These are phyloP conservation scores for Elongisporangium prolatum DNA, from an alignment of 352 stramenopile genomes.

Conservation along the genomic window DNA sequence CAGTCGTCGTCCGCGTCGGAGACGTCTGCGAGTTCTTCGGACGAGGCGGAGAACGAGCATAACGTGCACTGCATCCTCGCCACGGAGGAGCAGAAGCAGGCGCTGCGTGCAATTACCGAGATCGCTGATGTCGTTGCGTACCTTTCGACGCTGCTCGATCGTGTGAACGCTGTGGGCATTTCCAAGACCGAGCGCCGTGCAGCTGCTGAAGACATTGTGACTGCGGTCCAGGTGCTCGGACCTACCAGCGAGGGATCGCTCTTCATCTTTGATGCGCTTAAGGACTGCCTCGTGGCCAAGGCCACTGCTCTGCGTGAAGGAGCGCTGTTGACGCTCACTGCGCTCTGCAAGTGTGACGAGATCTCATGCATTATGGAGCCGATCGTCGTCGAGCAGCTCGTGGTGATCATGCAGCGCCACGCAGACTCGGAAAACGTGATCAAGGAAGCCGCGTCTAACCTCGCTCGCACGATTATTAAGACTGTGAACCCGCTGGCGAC, in stretches of 20 bases:
- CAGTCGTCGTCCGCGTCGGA: conserved; percentile 21
- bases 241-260: conserved; percentile 25
- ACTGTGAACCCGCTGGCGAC: conserved; percentile 57
- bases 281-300: conserved; percentile 38
- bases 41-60: conserved; percentile 26
- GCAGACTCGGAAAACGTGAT: conserved; percentile 58
- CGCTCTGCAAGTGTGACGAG: conserved; percentile 35
- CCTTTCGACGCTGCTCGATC: conserved; percentile 34
- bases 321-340: conserved; percentile 32
- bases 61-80: conserved; percentile 19
- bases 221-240: conserved; percentile 38
- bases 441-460: conserved; percentile 27
- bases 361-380: conserved; percentile 53
- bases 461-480: conserved; percentile 30
- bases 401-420: conserved; percentile 51
- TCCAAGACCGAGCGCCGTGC: conserved; percentile 33
- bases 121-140: conserved; percentile 25
- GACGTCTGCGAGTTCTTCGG: conserved; percentile 28
- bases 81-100: conserved; percentile 38
- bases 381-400: conserved; percentile 45
- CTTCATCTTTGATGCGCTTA: conserved; percentile 42
- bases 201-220: conserved; percentile 42
- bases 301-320: conserved; percentile 44
- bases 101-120: conserved; percentile 25
- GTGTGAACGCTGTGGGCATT: conserved; percentile 28